phyloP scores from a whole-genome alignment of 139 green algal genomes.

The Chlorella ohadii region DNA sequence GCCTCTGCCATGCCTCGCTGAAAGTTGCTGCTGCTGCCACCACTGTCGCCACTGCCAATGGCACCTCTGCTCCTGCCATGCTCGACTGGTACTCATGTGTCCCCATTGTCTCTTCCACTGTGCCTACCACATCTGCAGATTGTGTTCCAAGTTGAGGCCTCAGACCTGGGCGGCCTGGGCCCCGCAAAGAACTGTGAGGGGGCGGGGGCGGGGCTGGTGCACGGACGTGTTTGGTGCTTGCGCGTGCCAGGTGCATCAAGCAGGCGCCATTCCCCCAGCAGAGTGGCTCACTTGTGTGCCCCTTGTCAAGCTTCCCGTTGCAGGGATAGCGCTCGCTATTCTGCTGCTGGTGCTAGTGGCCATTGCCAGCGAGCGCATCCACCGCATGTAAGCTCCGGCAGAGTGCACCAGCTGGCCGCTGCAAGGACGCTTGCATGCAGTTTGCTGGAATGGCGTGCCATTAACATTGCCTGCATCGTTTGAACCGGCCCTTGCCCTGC shows the following conservation, averaged over 20 bases:
- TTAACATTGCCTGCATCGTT: too few relatives aligned
- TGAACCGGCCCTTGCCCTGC: too few relatives aligned
- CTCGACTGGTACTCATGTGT: background rate
- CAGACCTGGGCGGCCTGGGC: conserved; percentile 35
- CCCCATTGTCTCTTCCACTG: background rate
- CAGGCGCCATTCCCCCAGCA: too few relatives aligned
- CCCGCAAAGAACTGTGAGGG: conserved; percentile 46
- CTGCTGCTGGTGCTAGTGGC: conserved; percentile 46
- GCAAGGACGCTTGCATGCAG: too few relatives aligned
- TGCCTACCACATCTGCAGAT: background rate
- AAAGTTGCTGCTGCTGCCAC: too few relatives aligned
- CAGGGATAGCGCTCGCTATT: conserved; percentile 45
- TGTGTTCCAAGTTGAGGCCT: conserved; percentile 17
- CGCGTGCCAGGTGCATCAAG: too few relatives aligned
- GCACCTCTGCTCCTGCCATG: background rate
- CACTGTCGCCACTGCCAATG: background rate
- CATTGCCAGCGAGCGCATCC: conserved; percentile 57
- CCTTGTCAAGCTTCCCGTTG: too few relatives aligned
- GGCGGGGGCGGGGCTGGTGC: too few relatives aligned
- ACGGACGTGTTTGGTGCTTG: too few relatives aligned
- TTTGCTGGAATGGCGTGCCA: too few relatives aligned
- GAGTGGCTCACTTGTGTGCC: too few relatives aligned
- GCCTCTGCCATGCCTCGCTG: too few relatives aligned
- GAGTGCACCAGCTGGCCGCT: background rate
- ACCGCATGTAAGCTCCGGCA: conserved; percentile 33